Conservation (phyloP, 2,329 filamentous ascomycete species). For the Canariomyces notabilis region DNA sequence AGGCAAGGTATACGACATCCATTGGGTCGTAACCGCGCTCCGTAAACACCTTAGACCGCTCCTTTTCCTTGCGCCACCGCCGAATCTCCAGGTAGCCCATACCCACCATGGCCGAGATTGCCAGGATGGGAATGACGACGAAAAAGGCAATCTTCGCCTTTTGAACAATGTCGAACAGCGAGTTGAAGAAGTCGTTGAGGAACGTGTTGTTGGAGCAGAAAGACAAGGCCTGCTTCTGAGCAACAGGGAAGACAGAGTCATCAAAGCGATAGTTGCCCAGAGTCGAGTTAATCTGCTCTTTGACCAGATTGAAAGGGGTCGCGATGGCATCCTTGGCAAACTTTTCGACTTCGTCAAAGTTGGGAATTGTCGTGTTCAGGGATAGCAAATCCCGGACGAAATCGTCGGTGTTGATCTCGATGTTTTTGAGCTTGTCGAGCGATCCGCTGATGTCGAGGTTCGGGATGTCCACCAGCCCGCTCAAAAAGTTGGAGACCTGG, state of each 20-base stretch:
- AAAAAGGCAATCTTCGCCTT: constrained; percentile 71
- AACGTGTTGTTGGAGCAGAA: constrained; percentile 86
- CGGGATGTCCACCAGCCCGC: constrained; percentile 42
- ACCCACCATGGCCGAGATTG: constrained; percentile 66
- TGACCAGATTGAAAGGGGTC: constrained; percentile 76
- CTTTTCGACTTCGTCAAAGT: constrained; percentile 78
- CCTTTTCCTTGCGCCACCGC: constrained; percentile 68
- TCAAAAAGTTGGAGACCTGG: constrained; percentile 16
- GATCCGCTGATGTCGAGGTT: constrained; percentile 60
- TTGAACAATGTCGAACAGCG: constrained; percentile 60
- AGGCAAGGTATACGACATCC: constrained; percentile 84
- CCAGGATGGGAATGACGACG: constrained; percentile 65
- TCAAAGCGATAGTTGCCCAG: constrained; percentile 75
- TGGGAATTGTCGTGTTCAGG: constrained; percentile 75
- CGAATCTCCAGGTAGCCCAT: constrained; percentile 79
- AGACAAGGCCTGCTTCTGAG: constrained; percentile 71
- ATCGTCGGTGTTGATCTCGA: constrained; percentile 61
- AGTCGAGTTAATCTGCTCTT: constrained; percentile 63
- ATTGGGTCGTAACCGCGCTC: constrained; percentile 68
- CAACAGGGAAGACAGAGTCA: constrained; percentile 71
- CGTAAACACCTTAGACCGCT: constrained; percentile 61
- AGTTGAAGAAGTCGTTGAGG: constrained; percentile 78
- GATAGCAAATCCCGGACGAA: constrained; percentile 65
- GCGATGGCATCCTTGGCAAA: constrained; percentile 70
- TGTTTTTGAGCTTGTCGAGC: constrained; percentile 61